phyloP scores from a whole-genome alignment of 768 basidiomycete species.

The Candolleomyces efflorescens region DNA sequence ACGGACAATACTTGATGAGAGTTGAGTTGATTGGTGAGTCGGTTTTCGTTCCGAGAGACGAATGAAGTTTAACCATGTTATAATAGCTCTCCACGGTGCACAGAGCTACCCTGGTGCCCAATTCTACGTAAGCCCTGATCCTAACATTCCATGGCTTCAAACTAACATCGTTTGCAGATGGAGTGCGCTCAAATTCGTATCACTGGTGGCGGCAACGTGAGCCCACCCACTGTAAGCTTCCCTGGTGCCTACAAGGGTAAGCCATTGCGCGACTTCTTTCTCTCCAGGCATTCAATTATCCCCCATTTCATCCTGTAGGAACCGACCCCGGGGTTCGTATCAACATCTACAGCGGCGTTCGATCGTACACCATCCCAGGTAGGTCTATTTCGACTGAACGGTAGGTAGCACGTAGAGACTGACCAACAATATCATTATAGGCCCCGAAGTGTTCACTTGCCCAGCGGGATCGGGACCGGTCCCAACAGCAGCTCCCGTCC shows the following conservation, averaged over 20 bases:
- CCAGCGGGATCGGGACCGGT: constrained; percentile 15
- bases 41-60: neutral
- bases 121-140: constrained; percentile 40
- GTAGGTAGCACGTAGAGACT: neutral
- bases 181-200: constrained; percentile 45
- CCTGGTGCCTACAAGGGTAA: constrained; percentile 42
- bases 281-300: neutral
- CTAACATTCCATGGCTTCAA: neutral
- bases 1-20: constrained; percentile 46
- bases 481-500: neutral
- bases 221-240: constrained; percentile 40
- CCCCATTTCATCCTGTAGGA: constrained; percentile 19
- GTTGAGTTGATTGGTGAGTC: constrained; percentile 46
- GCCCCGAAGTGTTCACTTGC: constrained; percentile 38
- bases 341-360: constrained; percentile 39
- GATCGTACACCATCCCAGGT: constrained; percentile 39
- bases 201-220: constrained; percentile 39
- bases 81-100: constrained; percentile 40
- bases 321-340: constrained; percentile 43
- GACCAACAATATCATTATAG: constrained; percentile 15
- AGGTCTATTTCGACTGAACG: neutral
- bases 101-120: constrained; percentile 50
- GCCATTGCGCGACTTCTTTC: neutral
- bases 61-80: neutral
- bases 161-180: constrained; percentile 26